These are phyloP conservation scores for Lactarius akahatsu DNA, from an alignment of 768 basidiomycete genomes.

Conservation along the genomic window DNA sequence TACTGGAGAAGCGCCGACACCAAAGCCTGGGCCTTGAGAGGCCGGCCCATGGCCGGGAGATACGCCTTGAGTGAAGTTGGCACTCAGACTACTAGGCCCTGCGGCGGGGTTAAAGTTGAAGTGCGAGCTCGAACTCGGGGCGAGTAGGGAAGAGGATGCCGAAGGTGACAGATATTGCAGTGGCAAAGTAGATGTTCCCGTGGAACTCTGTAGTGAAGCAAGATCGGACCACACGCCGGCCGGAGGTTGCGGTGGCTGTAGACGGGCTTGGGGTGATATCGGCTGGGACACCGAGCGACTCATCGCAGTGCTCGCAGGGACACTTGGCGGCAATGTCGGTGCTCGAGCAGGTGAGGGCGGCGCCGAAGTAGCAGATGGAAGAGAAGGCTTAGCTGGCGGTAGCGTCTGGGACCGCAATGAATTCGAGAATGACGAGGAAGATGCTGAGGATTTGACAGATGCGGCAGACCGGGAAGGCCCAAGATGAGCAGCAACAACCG, in stretches of 20 bases:
- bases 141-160: slow-evolving; percentile 25
- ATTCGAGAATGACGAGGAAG: slow-evolving; percentile 13
- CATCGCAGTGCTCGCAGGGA: slow-evolving; percentile 22
- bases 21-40: slow-evolving; percentile 25
- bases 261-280: slow-evolving; percentile 24
- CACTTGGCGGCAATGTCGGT: not conserved
- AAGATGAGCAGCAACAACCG: slow-evolving; percentile 35
- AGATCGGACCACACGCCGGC: slow-evolving; percentile 32
- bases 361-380: slow-evolving; percentile 16
- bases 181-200: slow-evolving; percentile 32
- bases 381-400: slow-evolving; percentile 24
- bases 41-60: slow-evolving; percentile 28
- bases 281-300: slow-evolving; percentile 41
- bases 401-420: slow-evolving; percentile 30
- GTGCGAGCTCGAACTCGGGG: slow-evolving; percentile 14
- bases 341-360: slow-evolving; percentile 13
- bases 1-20: slow-evolving; percentile 21
- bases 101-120: slow-evolving; percentile 24
- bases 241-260: slow-evolving; percentile 15
- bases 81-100: slow-evolving; percentile 30
- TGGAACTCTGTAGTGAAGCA: slow-evolving; percentile 29
- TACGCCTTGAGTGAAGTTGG: slow-evolving; percentile 7
- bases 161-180: slow-evolving; percentile 31
- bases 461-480: slow-evolving; percentile 36
- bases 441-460: slow-evolving; percentile 20